Base-by-base conservation (phyloP, 805 yeast species). In the Wickerhamiella azyma region DNA sequence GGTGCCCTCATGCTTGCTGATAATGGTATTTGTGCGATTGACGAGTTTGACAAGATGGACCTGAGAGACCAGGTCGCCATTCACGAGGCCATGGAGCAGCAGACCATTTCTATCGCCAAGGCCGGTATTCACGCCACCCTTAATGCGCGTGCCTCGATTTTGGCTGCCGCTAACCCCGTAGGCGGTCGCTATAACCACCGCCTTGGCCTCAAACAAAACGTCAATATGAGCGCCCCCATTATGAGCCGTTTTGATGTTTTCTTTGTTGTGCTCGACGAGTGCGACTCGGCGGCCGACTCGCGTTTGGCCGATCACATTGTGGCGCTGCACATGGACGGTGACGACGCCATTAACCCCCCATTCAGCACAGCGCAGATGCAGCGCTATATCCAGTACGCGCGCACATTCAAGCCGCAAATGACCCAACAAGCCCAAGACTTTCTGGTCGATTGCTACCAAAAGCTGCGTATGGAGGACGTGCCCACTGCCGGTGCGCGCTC, bases 1-100 rank as follows among this genome's bases (percentile, higher is more conserved):
- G 98, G 98, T 61, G 98, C 98, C 2, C 69, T 92, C 48, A 92
- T 92, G 96, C 71, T 92, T 53, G 97, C 98, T 1, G 98, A 92
- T 66, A 92, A 89, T 60, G 98, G 98, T 51, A 84, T 92, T 50
- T 92, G 98, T 72, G 94, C 96, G 57, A 92, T 92, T 63, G 98
- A 92, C 63, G 98, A 92, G 67, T 92, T 92, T 57, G 98, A 92
- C 62, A 92, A 92, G 68, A 92, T 92, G 98, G 96, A 89, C 63
- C 64, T 88, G 37, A 66, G 79, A 1, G 97, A 92, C 65, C 97
- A 92, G 66, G 97, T 92, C 46, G 97, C 97, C 2, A 89, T 92
- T 67, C 98, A 92, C 67, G 98, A 92, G 68, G 98, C 97, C 19
- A 92, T 92, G 98, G 98, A 92, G 72, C 98, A 92, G 66, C 98